A percentile compares a stretch with the other conserved stretches of the same genome.
phyloP scores from a whole-genome alignment of 2,329 filamentous ascomycete species.

The Calycina marina region DNA sequence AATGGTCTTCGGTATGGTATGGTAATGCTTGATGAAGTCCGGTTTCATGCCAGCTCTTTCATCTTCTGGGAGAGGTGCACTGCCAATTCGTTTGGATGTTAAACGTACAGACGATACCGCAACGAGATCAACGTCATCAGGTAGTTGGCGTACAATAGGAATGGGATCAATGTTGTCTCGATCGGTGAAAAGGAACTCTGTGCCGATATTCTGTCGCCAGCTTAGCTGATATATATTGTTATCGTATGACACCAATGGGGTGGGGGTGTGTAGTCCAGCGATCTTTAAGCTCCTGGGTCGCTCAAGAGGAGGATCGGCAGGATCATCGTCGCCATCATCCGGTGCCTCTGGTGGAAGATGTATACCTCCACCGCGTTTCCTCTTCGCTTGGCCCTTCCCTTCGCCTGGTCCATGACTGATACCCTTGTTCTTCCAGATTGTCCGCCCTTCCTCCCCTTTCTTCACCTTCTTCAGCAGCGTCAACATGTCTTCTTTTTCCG shows the following conservation, averaged over 20 bases:
- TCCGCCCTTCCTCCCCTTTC: conserved; percentile 2
- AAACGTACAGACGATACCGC: conserved; percentile 54
- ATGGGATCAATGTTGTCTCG: conserved; percentile 28
- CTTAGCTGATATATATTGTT: conserved; percentile 64
- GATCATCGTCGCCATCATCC: conserved; percentile 5
- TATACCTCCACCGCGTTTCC: conserved; percentile 1
- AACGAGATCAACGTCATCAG: conserved; percentile 50
- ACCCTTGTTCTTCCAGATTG: conserved; percentile 7
- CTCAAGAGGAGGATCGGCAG: not conserved
- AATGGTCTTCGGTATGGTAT: conserved; percentile 7
- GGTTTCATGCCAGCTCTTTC: not conserved
- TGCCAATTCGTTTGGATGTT: conserved; percentile 33
- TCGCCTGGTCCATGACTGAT: not conserved
- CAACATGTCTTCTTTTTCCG: no score
- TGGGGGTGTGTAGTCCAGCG: conserved; percentile 61
- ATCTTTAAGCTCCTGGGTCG: conserved; percentile 47
- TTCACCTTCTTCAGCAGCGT: no score
- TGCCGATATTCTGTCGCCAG: conserved; percentile 76
- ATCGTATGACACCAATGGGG: conserved; percentile 68
- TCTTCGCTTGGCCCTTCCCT: conserved; percentile 9
- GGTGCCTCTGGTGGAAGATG: conserved; percentile 7
- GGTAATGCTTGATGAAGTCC: not conserved
- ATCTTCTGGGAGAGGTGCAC: not conserved
- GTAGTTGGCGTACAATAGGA: conserved; percentile 31
- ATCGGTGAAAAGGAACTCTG: conserved; percentile 58